These are phyloP conservation scores for Penicillium sp. DNA, from an alignment of 2,329 filamentous ascomycete species.

Conservation along the genomic window DNA sequence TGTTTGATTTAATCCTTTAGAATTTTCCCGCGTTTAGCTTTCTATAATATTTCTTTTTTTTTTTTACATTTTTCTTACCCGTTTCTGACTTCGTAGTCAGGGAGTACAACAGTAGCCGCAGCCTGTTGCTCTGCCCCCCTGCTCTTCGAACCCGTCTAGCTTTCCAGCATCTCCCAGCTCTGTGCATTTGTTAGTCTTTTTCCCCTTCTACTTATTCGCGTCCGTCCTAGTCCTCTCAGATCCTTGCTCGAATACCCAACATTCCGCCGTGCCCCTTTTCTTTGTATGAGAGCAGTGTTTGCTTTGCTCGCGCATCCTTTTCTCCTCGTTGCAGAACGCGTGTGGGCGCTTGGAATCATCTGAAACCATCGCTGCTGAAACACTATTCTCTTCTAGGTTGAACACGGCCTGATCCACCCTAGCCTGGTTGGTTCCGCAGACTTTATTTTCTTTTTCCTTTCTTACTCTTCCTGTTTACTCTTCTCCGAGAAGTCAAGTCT, in stretches of 20 bases:
- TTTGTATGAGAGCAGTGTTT: constrained; percentile 17
- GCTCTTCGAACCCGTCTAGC: constrained; percentile 22
- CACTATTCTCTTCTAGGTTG: constrained; percentile 29
- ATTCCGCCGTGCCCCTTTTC: constrained; percentile 21
- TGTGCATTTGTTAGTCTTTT: constrained; percentile 25
- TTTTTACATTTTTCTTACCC: constrained; percentile 7
- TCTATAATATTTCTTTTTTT: constrained; percentile 12
- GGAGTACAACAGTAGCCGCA: constrained; percentile 31
- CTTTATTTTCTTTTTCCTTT: constrained; percentile 23
- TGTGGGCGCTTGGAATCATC: constrained; percentile 29
- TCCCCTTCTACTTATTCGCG: constrained; percentile 12
- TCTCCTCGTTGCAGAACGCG: constrained; percentile 20
- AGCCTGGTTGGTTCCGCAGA: constrained; percentile 27
- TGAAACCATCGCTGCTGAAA: constrained; percentile 34
- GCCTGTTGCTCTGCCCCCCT: constrained; percentile 27
- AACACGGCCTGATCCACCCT: constrained; percentile 25
- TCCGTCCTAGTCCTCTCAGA: constrained; percentile 20
- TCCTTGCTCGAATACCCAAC: constrained; percentile 21
- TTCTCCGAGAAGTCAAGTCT: constrained; percentile 23
- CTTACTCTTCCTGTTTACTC: constrained; percentile 25
- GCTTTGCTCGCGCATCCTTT: constrained; percentile 21
- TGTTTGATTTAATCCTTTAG: constrained; percentile 6
- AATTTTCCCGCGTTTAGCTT: constrained; percentile 9
- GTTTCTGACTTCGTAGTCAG: constrained; percentile 21
- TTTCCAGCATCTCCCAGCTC: constrained; percentile 21